Conservation (phyloP, 371 early-diverging fungal species). For the Syncephalis plumigaleata region DNA sequence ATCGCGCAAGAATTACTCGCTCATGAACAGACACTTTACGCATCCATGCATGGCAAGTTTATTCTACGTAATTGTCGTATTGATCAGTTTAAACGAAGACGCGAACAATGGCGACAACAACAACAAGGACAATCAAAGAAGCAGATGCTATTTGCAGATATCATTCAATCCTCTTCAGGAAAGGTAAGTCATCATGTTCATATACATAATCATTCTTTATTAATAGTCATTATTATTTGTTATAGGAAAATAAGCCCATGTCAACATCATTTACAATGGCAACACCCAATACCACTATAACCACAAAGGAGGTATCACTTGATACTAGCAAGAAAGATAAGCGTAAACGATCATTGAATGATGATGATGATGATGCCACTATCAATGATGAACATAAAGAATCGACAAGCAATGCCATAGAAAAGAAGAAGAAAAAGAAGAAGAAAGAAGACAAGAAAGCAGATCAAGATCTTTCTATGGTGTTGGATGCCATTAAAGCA, state of each 20-base stretch:
- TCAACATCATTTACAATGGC: neutral
- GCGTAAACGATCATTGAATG: constrained; percentile 1
- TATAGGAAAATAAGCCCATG: neutral
- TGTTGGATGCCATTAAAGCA: constrained; percentile 21
- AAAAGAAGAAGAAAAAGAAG: too few species aligned
- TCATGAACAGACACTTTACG: constrained; percentile 27
- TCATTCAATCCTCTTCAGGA: constrained; percentile 13
- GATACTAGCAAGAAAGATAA: constrained; percentile 3
- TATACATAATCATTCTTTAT: constrained; percentile 4
- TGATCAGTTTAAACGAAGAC: constrained; percentile 51
- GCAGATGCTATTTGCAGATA: constrained; percentile 58
- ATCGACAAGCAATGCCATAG: constrained; percentile 4
- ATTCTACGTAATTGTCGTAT: constrained; percentile 62
- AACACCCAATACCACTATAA: constrained; percentile 4
- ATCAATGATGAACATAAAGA: too few species aligned
- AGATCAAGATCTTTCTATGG: constrained; percentile 12
- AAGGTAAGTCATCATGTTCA: constrained; percentile 14
- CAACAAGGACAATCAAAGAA: constrained; percentile 51
- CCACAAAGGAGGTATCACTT: constrained; percentile 3
- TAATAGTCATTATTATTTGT: neutral
- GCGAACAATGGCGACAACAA: constrained; percentile 53
- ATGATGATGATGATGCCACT: constrained; percentile 8
- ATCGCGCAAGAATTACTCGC: constrained; percentile 51
- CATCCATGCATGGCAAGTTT: constrained; percentile 50
- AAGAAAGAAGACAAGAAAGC: constrained; percentile 15